Conservation (phyloP, 2,329 filamentous ascomycete genomes). For the Spiromastix sp. region DNA sequence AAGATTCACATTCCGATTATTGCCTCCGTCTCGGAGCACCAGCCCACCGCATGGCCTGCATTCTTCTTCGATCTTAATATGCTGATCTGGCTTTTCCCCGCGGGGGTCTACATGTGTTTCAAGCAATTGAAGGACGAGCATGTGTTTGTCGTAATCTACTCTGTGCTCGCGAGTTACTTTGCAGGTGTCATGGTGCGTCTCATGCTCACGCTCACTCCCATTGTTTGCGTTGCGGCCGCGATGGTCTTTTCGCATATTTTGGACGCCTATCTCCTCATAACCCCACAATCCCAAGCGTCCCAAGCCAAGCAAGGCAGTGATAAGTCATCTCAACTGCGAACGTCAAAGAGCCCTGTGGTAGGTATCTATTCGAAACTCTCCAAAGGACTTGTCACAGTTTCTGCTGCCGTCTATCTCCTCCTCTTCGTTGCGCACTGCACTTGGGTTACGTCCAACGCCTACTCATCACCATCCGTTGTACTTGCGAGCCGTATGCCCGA, state of each 20-base stretch:
- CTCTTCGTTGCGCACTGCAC: slow-evolving; percentile 97
- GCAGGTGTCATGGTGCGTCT: slow-evolving; percentile 98
- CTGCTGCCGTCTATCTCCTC: slow-evolving; percentile 68
- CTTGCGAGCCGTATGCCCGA: slow-evolving; percentile 86
- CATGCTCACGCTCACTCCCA: slow-evolving; percentile 93
- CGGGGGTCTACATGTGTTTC: slow-evolving; percentile 97
- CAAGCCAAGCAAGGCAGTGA: slow-evolving; percentile 32
- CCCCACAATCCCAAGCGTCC: slow-evolving; percentile 47
- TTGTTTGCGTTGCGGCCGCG: slow-evolving; percentile 90
- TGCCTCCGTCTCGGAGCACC: slow-evolving; percentile 98
- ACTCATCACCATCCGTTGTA: slow-evolving; percentile 95
- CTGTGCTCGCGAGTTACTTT: slow-evolving; percentile 95
- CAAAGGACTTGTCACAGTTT: slow-evolving; percentile 64
- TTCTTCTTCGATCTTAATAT: slow-evolving; percentile 99
- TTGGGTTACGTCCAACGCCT: slow-evolving; percentile 98
- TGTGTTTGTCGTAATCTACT: slow-evolving; percentile 94
- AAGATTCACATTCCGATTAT: slow-evolving; percentile 99
- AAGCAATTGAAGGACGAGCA: slow-evolving; percentile 88
- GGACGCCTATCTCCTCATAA: slow-evolving; percentile 67
- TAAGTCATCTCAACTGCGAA: slow-evolving; percentile 45
- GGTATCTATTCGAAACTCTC: slow-evolving; percentile 76
- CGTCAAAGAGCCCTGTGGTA: slow-evolving; percentile 61
- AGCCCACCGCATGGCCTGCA: slow-evolving; percentile 95
- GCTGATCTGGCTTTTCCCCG: slow-evolving; percentile 98
- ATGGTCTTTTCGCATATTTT: slow-evolving; percentile 80